Evolutionary conservation across 305 asterid species (phyloP).

Genomic region (Fraxinus dipetala): DNA sequence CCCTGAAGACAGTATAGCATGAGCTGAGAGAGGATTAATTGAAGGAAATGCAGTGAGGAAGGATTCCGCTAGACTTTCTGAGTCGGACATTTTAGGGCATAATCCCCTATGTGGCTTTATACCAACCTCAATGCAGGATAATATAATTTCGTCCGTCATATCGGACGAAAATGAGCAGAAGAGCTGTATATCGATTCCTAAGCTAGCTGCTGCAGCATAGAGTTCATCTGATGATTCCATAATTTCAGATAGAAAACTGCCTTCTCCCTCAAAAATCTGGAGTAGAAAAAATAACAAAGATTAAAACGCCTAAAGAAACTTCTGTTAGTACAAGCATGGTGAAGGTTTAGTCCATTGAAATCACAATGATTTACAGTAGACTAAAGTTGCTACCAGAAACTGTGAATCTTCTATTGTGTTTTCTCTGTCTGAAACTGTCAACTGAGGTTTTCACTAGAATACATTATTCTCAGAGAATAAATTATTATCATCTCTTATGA

Average conservation of each 20-base stretch:
- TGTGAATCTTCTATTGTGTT: slow-evolving; percentile 13
- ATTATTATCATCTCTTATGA: neutral
- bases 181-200: slow-evolving; percentile 82
- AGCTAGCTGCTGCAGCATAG: slow-evolving; percentile 93
- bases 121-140: slow-evolving; percentile 68
- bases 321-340: slow-evolving; percentile 12
- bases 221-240: slow-evolving; percentile 97
- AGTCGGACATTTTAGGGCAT: slow-evolving; percentile 71
- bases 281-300: slow-evolving; percentile 27
- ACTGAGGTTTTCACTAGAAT: slow-evolving; percentile 1
- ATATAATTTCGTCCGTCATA: slow-evolving; percentile 80
- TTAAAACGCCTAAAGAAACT: slow-evolving; percentile 24
- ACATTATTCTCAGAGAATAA: neutral
- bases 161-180: slow-evolving; percentile 75
- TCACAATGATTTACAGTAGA: slow-evolving; percentile 9
- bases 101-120: slow-evolving; percentile 47
- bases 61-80: slow-evolving; percentile 86
- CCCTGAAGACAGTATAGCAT: slow-evolving; percentile 79
- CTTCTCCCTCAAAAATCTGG: slow-evolving; percentile 94
- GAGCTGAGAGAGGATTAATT: slow-evolving; percentile 89
- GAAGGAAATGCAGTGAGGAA: slow-evolving; percentile 92
- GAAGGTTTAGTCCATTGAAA: slow-evolving; percentile 19
- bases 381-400: slow-evolving; percentile 19
- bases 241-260: slow-evolving; percentile 54
- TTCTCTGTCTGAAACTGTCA: slow-evolving; percentile 14